Conservation (phyloP, 176 grass and related monocot species). For the Zoysia japonica region DNA sequence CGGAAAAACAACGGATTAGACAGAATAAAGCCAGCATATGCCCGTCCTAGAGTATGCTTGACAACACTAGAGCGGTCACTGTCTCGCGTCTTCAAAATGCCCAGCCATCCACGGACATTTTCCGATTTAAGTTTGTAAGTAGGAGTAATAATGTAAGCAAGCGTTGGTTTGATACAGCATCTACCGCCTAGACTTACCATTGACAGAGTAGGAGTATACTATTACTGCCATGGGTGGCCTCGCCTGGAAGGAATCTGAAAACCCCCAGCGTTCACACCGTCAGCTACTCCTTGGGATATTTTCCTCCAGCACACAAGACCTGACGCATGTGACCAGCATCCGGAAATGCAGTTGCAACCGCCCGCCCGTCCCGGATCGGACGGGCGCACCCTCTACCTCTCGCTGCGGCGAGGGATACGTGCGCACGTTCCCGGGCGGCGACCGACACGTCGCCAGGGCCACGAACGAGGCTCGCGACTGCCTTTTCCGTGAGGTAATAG, state of each 20-base stretch:
- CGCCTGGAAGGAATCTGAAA: constrained; percentile 11
- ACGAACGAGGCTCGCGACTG: background rate
- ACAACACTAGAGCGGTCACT: background rate
- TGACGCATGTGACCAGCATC: background rate
- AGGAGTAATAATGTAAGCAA: background rate
- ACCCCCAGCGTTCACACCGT: background rate
- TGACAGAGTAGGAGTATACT: too few relatives aligned
- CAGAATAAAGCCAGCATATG: background rate
- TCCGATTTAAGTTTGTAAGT: background rate
- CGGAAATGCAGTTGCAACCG: background rate
- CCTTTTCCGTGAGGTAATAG: constrained; percentile 14
- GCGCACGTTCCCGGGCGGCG: background rate
- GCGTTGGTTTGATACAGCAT: background rate
- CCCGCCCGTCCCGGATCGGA: constrained; percentile 17
- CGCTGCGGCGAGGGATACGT: background rate
- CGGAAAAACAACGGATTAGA: background rate
- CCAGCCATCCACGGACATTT: background rate
- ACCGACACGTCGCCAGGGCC: constrained; percentile 29
- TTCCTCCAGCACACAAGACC: background rate
- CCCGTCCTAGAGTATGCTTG: background rate
- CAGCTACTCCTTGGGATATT: background rate
- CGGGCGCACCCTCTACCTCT: background rate
- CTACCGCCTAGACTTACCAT: background rate
- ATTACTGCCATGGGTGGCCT: background rate
- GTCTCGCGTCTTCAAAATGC: background rate